A percentile compares a stretch with the other conserved stretches of the same genome.
Conservation (phyloP, 805 yeast genomes). For the Candida vartiovaarae region DNA sequence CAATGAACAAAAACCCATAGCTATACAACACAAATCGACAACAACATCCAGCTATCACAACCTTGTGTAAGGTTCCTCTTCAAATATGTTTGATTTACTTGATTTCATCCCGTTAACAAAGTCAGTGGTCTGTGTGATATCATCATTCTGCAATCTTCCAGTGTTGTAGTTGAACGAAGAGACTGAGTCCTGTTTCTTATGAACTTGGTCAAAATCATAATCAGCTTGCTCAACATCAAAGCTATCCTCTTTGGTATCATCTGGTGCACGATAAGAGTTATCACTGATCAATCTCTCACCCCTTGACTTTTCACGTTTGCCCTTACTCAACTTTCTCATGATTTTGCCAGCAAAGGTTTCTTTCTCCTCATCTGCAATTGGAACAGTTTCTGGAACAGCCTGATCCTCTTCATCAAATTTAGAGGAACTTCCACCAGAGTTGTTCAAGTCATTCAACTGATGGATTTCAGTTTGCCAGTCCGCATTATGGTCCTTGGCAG, state of each 20-base stretch:
- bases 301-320: slow-evolving; percentile 15
- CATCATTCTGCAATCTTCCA: slow-evolving; percentile 4
- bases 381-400: slow-evolving; percentile 21
- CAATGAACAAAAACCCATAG: neutral
- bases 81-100: neutral
- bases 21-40: neutral
- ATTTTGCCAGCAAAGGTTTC: slow-evolving; percentile 37
- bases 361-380: slow-evolving; percentile 28
- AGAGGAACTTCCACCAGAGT: slow-evolving; percentile 11
- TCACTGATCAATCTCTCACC: slow-evolving; percentile 13
- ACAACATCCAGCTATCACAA: neutral
- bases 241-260: neutral
- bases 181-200: slow-evolving; percentile 13
- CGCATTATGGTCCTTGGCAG: slow-evolving; percentile 75
- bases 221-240: neutral
- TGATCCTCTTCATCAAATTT: slow-evolving; percentile 10
- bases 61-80: slow-evolving; percentile 1
- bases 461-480: slow-evolving; percentile 61
- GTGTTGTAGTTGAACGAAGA: slow-evolving; percentile 15
- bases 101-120: slow-evolving; percentile 11
- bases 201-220: slow-evolving; percentile 8
- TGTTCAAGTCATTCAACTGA: slow-evolving; percentile 14
- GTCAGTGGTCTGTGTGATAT: slow-evolving; percentile 17
- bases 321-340: slow-evolving; percentile 35
- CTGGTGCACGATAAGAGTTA: neutral